phyloP scores from a whole-genome alignment of 163 green algal species.

The Scenedesmus sp. region DNA sequence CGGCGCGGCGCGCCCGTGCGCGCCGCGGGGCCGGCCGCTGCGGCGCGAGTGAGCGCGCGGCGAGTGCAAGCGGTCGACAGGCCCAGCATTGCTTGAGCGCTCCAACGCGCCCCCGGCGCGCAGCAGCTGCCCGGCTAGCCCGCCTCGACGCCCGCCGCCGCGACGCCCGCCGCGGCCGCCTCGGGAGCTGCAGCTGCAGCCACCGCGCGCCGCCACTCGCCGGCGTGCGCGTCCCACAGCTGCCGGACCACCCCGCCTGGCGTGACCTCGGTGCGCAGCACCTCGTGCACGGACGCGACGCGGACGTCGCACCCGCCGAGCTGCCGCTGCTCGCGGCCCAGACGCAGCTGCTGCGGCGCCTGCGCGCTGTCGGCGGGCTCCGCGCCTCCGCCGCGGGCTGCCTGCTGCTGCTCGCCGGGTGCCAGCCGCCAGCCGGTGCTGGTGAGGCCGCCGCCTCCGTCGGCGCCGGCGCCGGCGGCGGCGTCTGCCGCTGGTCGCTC shows the following conservation, averaged over 20 bases:
- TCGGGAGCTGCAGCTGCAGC: not conserved
- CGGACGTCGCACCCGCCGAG: not conserved
- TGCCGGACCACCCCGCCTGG: not conserved
- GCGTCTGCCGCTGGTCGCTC: not conserved
- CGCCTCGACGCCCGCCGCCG: no score
- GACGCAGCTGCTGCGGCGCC: constrained; percentile 1
- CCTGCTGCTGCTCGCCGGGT: constrained; percentile 1
- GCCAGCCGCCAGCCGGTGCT: not conserved
- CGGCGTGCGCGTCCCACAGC: constrained; percentile 30
- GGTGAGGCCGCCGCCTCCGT: not conserved
- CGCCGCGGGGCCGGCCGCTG: no score
- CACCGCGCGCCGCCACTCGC: not conserved
- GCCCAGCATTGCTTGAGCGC: no score
- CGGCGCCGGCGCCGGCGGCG: no score
- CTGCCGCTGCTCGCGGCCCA: not conserved
- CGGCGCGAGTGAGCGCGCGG: no score
- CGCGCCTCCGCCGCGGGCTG: not conserved
- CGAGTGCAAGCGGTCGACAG: no score
- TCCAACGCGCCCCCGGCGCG: no score
- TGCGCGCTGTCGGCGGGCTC: constrained; percentile 8
- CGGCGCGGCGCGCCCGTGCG: no score
- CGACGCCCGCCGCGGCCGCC: no score
- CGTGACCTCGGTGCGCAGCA: not conserved
- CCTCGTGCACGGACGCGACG: constrained; percentile 1
- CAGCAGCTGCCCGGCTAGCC: no score